Evolutionary conservation across 2,329 filamentous ascomycete species (phyloP).

Genomic region (Myrmaecium sp.): DNA sequence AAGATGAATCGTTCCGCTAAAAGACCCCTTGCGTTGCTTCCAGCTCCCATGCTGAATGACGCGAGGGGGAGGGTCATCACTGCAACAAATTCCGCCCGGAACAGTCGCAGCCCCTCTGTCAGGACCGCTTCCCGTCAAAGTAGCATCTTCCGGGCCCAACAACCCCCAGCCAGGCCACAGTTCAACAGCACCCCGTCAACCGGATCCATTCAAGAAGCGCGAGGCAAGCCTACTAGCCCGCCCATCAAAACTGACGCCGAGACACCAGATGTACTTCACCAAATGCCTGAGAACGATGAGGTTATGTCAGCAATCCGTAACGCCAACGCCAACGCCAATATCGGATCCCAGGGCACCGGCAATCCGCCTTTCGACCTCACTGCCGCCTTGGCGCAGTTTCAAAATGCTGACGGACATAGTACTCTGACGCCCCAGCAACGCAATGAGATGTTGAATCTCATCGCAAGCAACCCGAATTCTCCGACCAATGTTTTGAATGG

Average conservation of each 20-base stretch:
- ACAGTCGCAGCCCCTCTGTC: constrained; percentile 2
- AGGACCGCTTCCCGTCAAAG: constrained; percentile 1
- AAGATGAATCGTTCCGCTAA: constrained; percentile 21
- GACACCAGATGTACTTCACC: constrained; percentile 17
- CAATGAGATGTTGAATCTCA: constrained; percentile 29
- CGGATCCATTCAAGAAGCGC: no score
- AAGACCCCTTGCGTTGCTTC: constrained; percentile 20
- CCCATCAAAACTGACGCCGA: constrained; percentile 23
- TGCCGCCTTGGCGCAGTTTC: constrained; percentile 29
- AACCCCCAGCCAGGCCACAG: constrained; percentile 1
- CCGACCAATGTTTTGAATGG: constrained; percentile 12
- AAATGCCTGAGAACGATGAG: constrained; percentile 25
- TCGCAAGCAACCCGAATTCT: constrained; percentile 26
- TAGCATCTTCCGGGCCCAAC: constrained; percentile 2
- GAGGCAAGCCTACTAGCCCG: constrained; percentile 8
- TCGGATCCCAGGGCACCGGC: constrained; percentile 12
- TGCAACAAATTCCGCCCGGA: background rate
- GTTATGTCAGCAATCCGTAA: constrained; percentile 34
- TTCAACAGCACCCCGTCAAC: constrained; percentile 4
- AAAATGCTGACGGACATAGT: constrained; percentile 27
- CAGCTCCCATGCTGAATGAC: constrained; percentile 16
- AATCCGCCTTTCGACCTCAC: constrained; percentile 27
- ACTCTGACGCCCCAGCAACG: constrained; percentile 31
- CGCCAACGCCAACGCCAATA: constrained; percentile 26
- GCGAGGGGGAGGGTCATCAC: constrained; percentile 2